Base-by-base conservation (phyloP, 1,139 yeast genomes). In the Lodderomyces parapsilosis region DNA sequence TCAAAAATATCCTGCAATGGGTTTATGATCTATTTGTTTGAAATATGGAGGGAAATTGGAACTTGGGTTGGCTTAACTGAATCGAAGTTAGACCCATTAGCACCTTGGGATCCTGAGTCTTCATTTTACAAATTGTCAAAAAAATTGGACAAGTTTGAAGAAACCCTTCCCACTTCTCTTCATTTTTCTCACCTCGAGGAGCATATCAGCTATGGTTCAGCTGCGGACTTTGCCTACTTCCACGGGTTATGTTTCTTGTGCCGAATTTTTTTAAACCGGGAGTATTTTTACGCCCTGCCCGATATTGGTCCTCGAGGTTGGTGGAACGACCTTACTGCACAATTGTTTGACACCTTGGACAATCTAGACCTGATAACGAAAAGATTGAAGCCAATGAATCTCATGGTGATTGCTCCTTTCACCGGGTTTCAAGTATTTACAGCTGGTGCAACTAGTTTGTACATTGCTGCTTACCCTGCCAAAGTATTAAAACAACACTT, bases 401-500 rank as follows among this genome's bases (percentile, higher is more conserved):
- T 58, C 44, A 63, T 67, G 65, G 70, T 67, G 6, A 57, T 65
- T 32, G 71, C 72, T 2, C 72, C 72, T 11, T 66, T 66, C 46
- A 63, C 71, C 3, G 69, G 70, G 1, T 66, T 67, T 47, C 66
- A 66, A 45, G 63, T 66, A 2, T 66, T 63, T 49, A 66, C 71
- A 7, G 54, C 59, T 13, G 64, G 68, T 2, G 62, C 64, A 2
- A 66, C 71, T 0, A 55, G 66, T 20, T 52, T 65, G 19, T 67
- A 62, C 39, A 57, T 67, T 38, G 56, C 59, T 28, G 60, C 64
- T 0, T 66, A 63, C 46, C 68, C 71, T 2, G 40, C 47, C 20
- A 49, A 52, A 19, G 49, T 58, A 1, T 39, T 58, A 30, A 40
- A 42, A 24, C 44, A 47, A 19, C 43, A 56, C 30, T 48, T 51